Conservation (phyloP, 2,329 filamentous ascomycete genomes). For the Apiospora saccharicola region DNA sequence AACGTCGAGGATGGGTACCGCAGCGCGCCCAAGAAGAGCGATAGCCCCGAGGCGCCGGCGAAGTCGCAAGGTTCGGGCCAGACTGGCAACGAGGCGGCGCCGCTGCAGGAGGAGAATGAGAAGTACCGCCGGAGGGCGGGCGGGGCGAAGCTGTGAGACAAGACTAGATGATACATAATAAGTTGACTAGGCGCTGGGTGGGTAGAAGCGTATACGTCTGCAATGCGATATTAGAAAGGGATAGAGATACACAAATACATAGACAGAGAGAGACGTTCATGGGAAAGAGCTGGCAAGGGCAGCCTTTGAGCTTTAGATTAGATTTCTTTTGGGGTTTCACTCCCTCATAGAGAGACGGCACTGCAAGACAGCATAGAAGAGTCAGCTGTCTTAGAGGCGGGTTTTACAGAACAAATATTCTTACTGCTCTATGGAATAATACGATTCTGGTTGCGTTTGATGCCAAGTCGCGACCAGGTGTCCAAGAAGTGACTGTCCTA, state of each 20-base stretch:
- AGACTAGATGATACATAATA: neutral
- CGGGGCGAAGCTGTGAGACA: constrained; percentile 46
- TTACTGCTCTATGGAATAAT: neutral
- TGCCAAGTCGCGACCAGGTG: too few relatives aligned
- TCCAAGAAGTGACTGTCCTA: too few relatives aligned
- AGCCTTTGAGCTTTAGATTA: neutral
- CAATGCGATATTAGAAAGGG: neutral
- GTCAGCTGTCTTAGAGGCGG: neutral
- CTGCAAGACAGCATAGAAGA: neutral
- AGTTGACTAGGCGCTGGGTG: neutral
- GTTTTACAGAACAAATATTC: neutral
- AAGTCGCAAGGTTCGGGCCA: constrained; percentile 40
- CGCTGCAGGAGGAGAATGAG: constrained; percentile 48
- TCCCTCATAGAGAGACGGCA: neutral
- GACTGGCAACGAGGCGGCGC: constrained; percentile 48
- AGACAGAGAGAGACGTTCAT: neutral
- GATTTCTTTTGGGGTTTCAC: neutral
- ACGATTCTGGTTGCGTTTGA: neutral
- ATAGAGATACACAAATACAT: neutral
- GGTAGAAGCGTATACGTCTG: neutral
- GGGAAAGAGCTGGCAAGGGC: neutral
- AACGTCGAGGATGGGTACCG: constrained; percentile 59
- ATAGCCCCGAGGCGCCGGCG: constrained; percentile 45
- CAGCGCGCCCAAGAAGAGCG: constrained; percentile 60
- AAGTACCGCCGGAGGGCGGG: constrained; percentile 39